Conservation (phyloP, 164 flowering plant species). For the Aristolochia contorta region DNA sequence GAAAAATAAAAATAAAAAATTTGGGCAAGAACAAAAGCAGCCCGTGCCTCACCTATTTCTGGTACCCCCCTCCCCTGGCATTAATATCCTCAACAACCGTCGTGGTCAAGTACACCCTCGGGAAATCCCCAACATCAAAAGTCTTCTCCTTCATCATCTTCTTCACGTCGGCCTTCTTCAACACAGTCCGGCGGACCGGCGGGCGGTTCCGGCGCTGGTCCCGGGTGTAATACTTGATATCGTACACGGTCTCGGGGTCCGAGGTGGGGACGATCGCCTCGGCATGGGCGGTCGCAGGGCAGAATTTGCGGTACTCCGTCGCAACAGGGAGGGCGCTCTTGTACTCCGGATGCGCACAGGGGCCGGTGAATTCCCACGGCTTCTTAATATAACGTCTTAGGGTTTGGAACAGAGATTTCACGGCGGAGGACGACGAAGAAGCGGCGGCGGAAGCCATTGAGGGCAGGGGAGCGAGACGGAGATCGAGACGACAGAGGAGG, state of each 20-base stretch:
- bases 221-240: slow-evolving; percentile 71
- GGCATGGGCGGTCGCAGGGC: slow-evolving; percentile 50
- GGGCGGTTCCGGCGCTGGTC: slow-evolving; percentile 83
- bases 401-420: slow-evolving; percentile 43
- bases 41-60: slow-evolving; percentile 26
- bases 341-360: slow-evolving; percentile 73
- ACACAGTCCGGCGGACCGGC: slow-evolving; percentile 47
- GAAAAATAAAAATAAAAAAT: too few relatives aligned
- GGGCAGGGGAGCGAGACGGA: not conserved
- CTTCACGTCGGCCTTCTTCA: slow-evolving; percentile 58
- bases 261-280: slow-evolving; percentile 51
- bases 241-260: slow-evolving; percentile 68
- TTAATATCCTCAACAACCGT: slow-evolving; percentile 53
- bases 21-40: too few relatives aligned
- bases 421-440: slow-evolving; percentile 6
- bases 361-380: slow-evolving; percentile 92
- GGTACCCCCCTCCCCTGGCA: slow-evolving; percentile 76
- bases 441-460: not conserved
- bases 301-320: slow-evolving; percentile 48
- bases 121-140: slow-evolving; percentile 46
- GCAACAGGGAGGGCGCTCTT: slow-evolving; percentile 51
- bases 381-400: slow-evolving; percentile 58
- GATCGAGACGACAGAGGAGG: not conserved
- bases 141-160: slow-evolving; percentile 56
- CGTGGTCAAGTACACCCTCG: slow-evolving; percentile 43